A percentile compares a stretch with the other conserved stretches of the same genome.
These are phyloP conservation scores for Tubosaeta sp. DNA, from an alignment of 768 basidiomycete genomes.

Conservation along the genomic window DNA sequence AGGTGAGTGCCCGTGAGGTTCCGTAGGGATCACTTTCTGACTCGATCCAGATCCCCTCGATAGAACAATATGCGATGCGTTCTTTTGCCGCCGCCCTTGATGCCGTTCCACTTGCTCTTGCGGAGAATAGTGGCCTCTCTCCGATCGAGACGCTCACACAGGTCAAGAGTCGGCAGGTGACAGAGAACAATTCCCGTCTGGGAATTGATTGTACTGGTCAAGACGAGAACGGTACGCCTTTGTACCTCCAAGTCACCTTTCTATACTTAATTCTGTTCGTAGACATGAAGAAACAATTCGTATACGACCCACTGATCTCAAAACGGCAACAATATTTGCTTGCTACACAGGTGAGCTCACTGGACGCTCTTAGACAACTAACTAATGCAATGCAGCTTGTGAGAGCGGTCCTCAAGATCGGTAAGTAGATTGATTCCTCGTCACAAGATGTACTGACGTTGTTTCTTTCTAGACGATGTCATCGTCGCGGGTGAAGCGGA, in stretches of 20 bases:
- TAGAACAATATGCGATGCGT: constrained; percentile 99
- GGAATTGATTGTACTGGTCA: constrained; percentile 91
- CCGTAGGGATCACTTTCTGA: neutral
- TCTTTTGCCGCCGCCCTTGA: constrained; percentile 97
- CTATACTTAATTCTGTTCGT: constrained; percentile 1
- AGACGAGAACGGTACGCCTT: constrained; percentile 74
- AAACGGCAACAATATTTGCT: constrained; percentile 96
- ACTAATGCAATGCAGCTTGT: constrained; percentile 52
- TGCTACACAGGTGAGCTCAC: constrained; percentile 76
- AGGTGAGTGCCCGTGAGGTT: constrained; percentile 44
- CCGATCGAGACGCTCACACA: constrained; percentile 97
- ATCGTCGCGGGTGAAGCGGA: constrained; percentile 70
- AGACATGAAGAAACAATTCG: constrained; percentile 99
- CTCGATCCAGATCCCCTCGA: constrained; percentile 72
- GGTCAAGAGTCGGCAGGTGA: constrained; percentile 89
- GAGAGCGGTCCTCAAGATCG: constrained; percentile 84
- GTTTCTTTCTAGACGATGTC: constrained; percentile 58
- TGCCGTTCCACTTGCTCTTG: constrained; percentile 90
- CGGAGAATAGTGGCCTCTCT: constrained; percentile 94
- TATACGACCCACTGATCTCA: constrained; percentile 95
- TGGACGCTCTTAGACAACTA: neutral
- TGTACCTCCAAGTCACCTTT: neutral
- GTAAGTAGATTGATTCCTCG: constrained; percentile 36
- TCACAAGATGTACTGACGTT: neutral
- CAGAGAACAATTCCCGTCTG: constrained; percentile 75